These are phyloP conservation scores for Gastrolobium villosum DNA, from an alignment of 306 rosid genomes.

Conservation along the genomic window DNA sequence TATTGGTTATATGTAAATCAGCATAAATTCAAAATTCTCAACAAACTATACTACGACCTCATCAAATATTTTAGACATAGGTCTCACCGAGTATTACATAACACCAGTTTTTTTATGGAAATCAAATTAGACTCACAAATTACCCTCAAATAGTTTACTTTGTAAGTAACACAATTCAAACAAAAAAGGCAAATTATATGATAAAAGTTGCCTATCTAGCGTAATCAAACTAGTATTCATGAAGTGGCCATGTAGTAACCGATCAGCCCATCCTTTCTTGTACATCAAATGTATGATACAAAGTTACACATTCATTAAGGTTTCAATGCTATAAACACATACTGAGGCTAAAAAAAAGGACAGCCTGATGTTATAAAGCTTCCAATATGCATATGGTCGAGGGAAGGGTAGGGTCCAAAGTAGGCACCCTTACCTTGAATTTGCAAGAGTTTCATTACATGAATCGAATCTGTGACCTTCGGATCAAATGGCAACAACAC, in stretches of 20 bases:
- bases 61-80: not conserved
- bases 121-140: not conserved
- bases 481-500: too few species aligned
- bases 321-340: not conserved
- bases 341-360: not conserved
- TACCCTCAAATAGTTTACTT: slow-evolving; percentile 4
- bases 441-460: too few species aligned
- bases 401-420: too few species aligned
- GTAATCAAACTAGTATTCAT: not conserved
- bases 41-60: not conserved
- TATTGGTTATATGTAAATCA: not conserved
- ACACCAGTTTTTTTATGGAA: not conserved
- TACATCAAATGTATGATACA: not conserved
- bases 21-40: slow-evolving; percentile 25
- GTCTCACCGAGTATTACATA: not conserved
- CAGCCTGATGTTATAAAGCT: too few species aligned
- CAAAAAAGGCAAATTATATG: not conserved
- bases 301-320: not conserved
- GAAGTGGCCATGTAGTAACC: not conserved
- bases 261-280: not conserved
- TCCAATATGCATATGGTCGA: too few species aligned
- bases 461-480: too few species aligned
- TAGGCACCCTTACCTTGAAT: too few species aligned
- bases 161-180: slow-evolving; percentile 14
- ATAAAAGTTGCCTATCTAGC: not conserved